Evolutionary conservation across 176 grass and related monocot species (phyloP).

Genomic region (barley (Hordeum vulgare)): DNA sequence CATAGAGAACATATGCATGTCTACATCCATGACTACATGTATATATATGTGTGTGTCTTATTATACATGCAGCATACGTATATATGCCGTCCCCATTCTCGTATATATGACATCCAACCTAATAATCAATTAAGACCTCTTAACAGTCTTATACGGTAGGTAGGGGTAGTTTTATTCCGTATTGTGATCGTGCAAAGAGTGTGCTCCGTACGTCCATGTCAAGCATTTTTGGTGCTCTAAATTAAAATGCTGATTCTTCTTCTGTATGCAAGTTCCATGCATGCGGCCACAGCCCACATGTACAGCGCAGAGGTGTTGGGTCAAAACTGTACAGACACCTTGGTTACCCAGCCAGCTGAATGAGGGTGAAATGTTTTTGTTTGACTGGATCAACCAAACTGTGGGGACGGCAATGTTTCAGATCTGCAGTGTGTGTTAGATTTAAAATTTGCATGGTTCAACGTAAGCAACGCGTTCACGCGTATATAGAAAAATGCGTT

Average conservation of each 20-base stretch:
- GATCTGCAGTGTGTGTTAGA: neutral
- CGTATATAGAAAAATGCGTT: neutral
- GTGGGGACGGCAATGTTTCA: neutral
- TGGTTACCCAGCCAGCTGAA: neutral
- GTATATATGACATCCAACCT: neutral
- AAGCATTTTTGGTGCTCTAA: neutral
- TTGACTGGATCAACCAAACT: neutral
- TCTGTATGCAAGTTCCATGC: neutral
- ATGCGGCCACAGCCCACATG: neutral
- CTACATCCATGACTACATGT: neutral
- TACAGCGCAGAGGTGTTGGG: neutral
- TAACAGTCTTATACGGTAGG: neutral
- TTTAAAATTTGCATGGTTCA: neutral
- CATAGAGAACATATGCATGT: neutral
- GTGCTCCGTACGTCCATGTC: neutral
- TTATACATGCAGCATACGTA: neutral
- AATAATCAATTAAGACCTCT: neutral
- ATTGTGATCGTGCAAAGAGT: no score
- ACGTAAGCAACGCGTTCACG: neutral
- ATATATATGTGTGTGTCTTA: neutral
- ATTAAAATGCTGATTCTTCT: neutral
- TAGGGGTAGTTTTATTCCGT: no score
- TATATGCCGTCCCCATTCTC: neutral
- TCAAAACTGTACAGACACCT: neutral
- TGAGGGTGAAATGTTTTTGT: conserved; percentile 11